Percentiles rank a stretch among this genome's conserved stretches.
Evolutionary conservation across 768 basidiomycete species (phyloP).

Genomic region (Agrocybe pediades): DNA sequence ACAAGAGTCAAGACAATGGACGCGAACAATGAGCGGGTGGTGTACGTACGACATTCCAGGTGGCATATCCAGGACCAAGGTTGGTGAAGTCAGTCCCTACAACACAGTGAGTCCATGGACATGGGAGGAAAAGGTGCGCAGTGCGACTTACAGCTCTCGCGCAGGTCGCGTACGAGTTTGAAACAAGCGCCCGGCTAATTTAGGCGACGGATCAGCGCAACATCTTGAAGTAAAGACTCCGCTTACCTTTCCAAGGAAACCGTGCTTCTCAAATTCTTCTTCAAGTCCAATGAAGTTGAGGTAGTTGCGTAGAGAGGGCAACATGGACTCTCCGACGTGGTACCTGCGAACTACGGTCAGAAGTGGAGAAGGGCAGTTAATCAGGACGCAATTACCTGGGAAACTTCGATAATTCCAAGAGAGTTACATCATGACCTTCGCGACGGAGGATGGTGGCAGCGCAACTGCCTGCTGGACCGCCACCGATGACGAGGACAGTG

Average conservation of each 20-base stretch:
- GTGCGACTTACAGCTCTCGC: constrained; percentile 52
- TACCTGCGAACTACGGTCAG: constrained; percentile 27
- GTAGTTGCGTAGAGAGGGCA: constrained; percentile 33
- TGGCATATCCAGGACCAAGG: constrained; percentile 44
- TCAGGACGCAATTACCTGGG: too few relatives aligned
- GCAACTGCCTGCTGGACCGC: constrained; percentile 61
- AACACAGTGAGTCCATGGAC: background rate
- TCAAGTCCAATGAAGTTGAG: constrained; percentile 34
- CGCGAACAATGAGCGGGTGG: background rate
- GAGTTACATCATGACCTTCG: constrained; percentile 59
- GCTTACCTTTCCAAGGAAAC: constrained; percentile 31
- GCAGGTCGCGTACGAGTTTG: constrained; percentile 56
- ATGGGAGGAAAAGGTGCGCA: background rate
- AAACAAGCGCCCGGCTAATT: constrained; percentile 59
- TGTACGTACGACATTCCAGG: constrained; percentile 64
- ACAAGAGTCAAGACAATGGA: background rate
- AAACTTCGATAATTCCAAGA: constrained; percentile 57
- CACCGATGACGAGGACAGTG: constrained; percentile 52
- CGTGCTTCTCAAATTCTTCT: constrained; percentile 27
- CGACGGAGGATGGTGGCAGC: constrained; percentile 54
- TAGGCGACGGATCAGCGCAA: background rate
- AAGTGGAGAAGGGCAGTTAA: background rate
- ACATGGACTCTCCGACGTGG: constrained; percentile 38
- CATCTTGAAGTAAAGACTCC: background rate
- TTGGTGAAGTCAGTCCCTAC: constrained; percentile 64